Evolutionary conservation across 441 rosid genomes (phyloP), one percentile per base, ranked within the genome.

Genomic region (Erodium trifolium): DNA sequence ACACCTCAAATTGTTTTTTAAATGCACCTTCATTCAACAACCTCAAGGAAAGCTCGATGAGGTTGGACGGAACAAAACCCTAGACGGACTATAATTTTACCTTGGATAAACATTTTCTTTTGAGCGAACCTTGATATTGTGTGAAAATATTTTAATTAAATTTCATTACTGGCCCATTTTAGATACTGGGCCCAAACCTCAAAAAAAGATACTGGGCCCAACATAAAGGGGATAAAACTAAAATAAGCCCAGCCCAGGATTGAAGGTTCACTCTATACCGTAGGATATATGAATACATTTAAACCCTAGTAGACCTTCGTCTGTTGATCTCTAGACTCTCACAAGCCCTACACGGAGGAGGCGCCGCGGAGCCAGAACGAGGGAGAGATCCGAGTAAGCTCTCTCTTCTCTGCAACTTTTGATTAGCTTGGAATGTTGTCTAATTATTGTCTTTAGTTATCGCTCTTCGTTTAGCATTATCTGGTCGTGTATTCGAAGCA

Each of bases 371-470:
- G 59, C 59, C 59, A n/a, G 59, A 43, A 9, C 59, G 17, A 14
- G 59, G 17, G 59, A 53, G 60, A 53, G 60, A 53, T 53, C 60
- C 9, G 60, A 53, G 60, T 53, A 53, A 53, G 60, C 60, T 53
- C n/a, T 10, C 4, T 53, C 60, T 53, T 53, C 60, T 53, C 60
- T 16, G 60, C 18, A 16, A 53, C 60, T 53, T 4, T 53, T n/a
- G 18, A n/a, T 53, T 16, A 12, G 8, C 19, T 5, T 14, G 19
- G 19, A 16, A 6, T 5, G n/a, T 53, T 5, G 60, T 14, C 34
- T 31, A 31, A 2, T 23, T 23, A 23, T 0, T 23, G 27, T 23
- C 27, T 23, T 23, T 23, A 23, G 27, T 23, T 23, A 23, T 23
- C 27, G 60, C 19, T 53, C 60, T 53, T 53, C n/a, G 51, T 2